A percentile compares a stretch with the other conserved stretches of the same genome.
phyloP scores from a whole-genome alignment of 2,329 filamentous ascomycete species.

The Dothistroma septosporum region DNA sequence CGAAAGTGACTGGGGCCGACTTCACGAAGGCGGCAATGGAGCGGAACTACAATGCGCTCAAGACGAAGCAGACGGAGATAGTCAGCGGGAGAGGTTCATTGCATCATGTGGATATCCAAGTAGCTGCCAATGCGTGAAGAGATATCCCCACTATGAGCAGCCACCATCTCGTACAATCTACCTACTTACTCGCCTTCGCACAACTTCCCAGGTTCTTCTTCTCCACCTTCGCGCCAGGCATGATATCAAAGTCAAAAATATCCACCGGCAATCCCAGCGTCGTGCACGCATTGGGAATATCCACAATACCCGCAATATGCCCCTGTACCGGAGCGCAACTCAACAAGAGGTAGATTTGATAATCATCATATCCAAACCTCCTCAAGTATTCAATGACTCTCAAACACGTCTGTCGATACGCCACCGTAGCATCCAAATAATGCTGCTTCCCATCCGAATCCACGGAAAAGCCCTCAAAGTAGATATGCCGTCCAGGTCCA shows the following conservation, averaged over 20 bases:
- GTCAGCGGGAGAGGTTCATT: not conserved
- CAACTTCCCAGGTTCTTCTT: slow-evolving; percentile 67
- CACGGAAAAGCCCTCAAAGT: slow-evolving; percentile 86
- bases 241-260: slow-evolving; percentile 92
- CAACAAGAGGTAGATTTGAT: slow-evolving; percentile 81
- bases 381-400: slow-evolving; percentile 53
- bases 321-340: slow-evolving; percentile 85
- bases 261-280: slow-evolving; percentile 86
- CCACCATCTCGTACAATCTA: not conserved
- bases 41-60: slow-evolving; percentile 52
- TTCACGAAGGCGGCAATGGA: slow-evolving; percentile 57
- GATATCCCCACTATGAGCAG: not conserved
- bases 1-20: slow-evolving; percentile 56
- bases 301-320: slow-evolving; percentile 71
- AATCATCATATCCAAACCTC: slow-evolving; percentile 57
- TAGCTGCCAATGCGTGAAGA: not conserved
- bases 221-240: slow-evolving; percentile 58
- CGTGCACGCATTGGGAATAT: slow-evolving; percentile 82
- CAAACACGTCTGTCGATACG: slow-evolving; percentile 77
- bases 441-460: slow-evolving; percentile 86
- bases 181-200: slow-evolving; percentile 52
- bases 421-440: slow-evolving; percentile 79
- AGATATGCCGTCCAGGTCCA: slow-evolving; percentile 73
- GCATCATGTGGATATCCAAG: not conserved
- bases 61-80: slow-evolving; percentile 43